Conservation (phyloP, 306 rosid species). For the Geum urbanum region DNA sequence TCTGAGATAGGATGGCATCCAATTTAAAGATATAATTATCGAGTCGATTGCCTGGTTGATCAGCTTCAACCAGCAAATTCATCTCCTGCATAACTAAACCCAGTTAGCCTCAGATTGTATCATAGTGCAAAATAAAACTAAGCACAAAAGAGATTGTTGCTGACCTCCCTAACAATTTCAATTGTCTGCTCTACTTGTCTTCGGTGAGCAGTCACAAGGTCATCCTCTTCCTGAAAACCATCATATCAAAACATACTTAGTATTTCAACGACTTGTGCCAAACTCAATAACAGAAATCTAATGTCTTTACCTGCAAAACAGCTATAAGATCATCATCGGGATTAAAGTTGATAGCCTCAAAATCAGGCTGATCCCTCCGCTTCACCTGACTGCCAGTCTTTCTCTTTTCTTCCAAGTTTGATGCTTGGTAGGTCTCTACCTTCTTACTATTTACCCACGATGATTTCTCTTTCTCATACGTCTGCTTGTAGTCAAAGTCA, state of each 20-base stretch:
- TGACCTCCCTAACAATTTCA: conserved; percentile 75
- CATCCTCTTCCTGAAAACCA: conserved; percentile 75
- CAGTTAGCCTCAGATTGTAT: conserved; percentile 13
- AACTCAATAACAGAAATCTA: conserved; percentile 7
- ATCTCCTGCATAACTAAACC: conserved; percentile 60
- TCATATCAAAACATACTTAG: conserved; percentile 20
- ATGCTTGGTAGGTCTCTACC: conserved; percentile 35
- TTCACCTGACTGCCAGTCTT: conserved; percentile 40
- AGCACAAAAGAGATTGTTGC: conserved; percentile 15
- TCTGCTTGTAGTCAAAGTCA: conserved; percentile 45
- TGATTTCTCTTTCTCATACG: conserved; percentile 44
- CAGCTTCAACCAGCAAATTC: conserved; percentile 77
- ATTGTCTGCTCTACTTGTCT: conserved; percentile 91
- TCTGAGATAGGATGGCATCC: conserved; percentile 72
- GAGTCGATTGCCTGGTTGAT: conserved; percentile 80
- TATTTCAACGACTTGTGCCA: conserved; percentile 14
- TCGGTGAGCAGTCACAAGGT: conserved; percentile 74
- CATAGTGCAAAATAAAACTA: conserved; percentile 3
- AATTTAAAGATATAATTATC: conserved; percentile 65
- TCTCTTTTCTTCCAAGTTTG: conserved; percentile 43
- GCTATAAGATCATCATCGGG: conserved; percentile 63
- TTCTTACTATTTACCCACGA: conserved; percentile 38
- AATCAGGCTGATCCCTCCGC: conserved; percentile 32
- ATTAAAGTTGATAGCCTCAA: conserved; percentile 36
- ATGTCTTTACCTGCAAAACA: conserved; percentile 61